Base-by-base conservation (phyloP, 805 yeast species). In the Spathaspora boniae region DNA sequence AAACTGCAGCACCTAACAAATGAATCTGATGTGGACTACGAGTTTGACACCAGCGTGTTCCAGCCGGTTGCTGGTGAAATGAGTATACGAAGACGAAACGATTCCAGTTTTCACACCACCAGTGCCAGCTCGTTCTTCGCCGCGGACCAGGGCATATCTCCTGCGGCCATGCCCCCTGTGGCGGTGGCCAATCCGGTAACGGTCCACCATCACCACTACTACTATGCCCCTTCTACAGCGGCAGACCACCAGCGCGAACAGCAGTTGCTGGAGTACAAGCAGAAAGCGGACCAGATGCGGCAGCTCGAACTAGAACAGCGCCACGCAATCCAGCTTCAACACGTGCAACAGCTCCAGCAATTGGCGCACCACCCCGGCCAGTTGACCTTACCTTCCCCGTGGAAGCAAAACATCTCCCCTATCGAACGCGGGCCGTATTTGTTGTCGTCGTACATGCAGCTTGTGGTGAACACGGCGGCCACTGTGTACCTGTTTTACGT, bases 361-460 rank as follows among this genome's bases (percentile, higher is more conserved):
- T 9, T 9, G 9, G 24, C 25, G 9, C 23, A 33, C 14, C 37
- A 37, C 17, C 37, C 17, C 5, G 14, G 31, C n/a, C 24, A 28
- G 11, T 20, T 38, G 11, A 40, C 21, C 9, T 58, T 80, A 21
- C 86, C 86, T 1, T 60, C 62, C 2, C 84, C 86, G 0, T 80
- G 86, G 86, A 71, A 75, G 5, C 38, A 62, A 5, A 48, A 56
- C 5, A 72, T 79, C 3, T 50, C 60, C 9, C 84, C 86, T 3
- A 64, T 60, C 14, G 76, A 73, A 20, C 70, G 68, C 39, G 56
- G 66, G 0, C 76, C 83, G 5, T 82, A 82, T 48, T 50, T 76
- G 19, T 50, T 80, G 7, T 69, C 81, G 7, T 76, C 88, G 9
- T 80, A 81, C 45, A 51, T 81, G 22, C 89, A 82, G 53, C 46